Evolutionary conservation across 805 yeast species (phyloP), one percentile per base, ranked within the genome.

Genomic region (Metschnikowia baotianmanensis): DNA sequence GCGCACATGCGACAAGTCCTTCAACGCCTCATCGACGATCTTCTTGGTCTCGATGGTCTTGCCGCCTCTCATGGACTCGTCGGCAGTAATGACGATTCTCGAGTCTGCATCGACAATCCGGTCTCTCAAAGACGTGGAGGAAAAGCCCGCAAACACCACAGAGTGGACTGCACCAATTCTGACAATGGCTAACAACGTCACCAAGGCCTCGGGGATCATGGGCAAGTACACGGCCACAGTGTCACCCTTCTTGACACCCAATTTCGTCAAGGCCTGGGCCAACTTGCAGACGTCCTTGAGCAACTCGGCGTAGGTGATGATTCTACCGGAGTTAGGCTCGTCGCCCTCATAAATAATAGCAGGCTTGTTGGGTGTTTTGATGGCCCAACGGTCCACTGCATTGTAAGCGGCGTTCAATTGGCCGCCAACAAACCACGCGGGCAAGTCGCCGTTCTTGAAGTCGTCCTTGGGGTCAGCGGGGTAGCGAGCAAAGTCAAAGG

Each of bases 151-250:
- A 70, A 91, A 91, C 40, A 91, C 84, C 39, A 93, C 97, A 13
- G 97, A 86, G 67, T 91, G 99, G 39, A 91, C 72, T 24, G 99
- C 99, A 62, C 99, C 99, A 43, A 91, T 70, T 71, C 99, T 82
- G 25, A 82, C 86, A 58, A 89, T 82, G 34, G 99, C 99, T 58
- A 91, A 74, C 77, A 91, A 79, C n/a, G 99, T 85, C 42, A 93
- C 80, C 47, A 93, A 72, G 16, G 97, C 96, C 69, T 90, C 96
- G 36, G 98, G 95, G 47, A 90, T 90, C 99, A 93, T 91, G 59
- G 99, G 99, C 62, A 91, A 71, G 67, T 91, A 91, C 44, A 91
- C 86, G 36, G 97, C 98, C 43, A 91, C 98, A 20, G 95, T 86
- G 61, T 91, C 99, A 59, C 99, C 99, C 66, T 87, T 86, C 53